Evolutionary conservation across 208 protist species (phyloP).

Genomic region (Acanthamoeba sp.): DNA sequence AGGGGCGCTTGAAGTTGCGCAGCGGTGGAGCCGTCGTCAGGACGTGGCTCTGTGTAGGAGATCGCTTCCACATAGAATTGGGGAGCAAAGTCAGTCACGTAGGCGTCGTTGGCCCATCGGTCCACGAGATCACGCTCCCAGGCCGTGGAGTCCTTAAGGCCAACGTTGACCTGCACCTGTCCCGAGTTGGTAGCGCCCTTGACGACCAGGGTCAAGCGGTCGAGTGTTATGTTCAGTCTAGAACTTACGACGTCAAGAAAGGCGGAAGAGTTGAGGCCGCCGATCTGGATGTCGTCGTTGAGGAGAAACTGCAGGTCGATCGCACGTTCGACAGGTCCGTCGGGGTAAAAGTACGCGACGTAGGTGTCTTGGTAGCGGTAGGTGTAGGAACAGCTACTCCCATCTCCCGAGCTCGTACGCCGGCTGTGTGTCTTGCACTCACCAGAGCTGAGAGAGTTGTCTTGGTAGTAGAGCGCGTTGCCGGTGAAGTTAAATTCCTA

Average conservation of each 20-base stretch:
- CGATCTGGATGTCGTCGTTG: background rate
- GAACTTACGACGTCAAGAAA: no score
- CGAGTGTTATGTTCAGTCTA: no score
- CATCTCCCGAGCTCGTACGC: background rate
- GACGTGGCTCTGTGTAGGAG: background rate
- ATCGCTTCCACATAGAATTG: background rate
- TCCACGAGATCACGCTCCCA: background rate
- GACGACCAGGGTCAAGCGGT: background rate
- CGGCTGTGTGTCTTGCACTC: background rate
- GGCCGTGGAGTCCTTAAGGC: background rate
- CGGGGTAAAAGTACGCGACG: background rate
- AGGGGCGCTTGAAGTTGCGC: no score
- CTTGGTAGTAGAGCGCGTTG: background rate
- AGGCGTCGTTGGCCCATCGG: background rate
- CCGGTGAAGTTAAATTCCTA: background rate
- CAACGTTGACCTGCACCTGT: background rate
- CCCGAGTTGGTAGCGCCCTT: background rate
- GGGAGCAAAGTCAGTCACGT: background rate
- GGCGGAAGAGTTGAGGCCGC: background rate
- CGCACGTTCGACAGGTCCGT: background rate
- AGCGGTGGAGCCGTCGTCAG: no score
- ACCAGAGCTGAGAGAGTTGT: background rate
- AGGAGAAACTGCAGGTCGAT: background rate
- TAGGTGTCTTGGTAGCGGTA: background rate
- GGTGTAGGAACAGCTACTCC: background rate